phyloP scores from a whole-genome alignment of 352 stramenopile genomes.

The Phytopythium montanum region DNA sequence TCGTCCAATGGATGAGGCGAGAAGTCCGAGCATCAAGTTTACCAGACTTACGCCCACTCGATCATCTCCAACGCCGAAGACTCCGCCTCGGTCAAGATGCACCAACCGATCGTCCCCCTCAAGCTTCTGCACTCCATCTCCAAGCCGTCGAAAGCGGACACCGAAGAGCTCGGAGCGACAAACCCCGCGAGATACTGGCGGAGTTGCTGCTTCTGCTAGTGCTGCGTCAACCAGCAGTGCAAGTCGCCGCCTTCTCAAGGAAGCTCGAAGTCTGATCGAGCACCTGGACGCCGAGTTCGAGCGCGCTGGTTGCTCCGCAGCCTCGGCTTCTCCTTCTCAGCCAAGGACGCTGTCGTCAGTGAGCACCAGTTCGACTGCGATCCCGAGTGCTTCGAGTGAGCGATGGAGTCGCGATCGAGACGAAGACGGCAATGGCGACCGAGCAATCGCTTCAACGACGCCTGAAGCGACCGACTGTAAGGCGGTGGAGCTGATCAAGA shows the following conservation, averaged over 20 bases:
- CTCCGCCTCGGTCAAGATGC: not conserved
- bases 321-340: not conserved
- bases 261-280: conserved; percentile 2
- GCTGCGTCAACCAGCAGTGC: not conserved
- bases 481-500: not conserved
- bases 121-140: not conserved
- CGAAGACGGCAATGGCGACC: not conserved
- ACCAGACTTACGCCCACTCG: not conserved
- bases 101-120: not conserved
- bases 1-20: not conserved
- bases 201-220: no score
- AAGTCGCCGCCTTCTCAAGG: not conserved
- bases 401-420: not conserved
- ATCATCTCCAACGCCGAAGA: not conserved
- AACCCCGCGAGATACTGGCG: no score
- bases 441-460: not conserved
- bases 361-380: not conserved
- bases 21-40: not conserved
- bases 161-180: not conserved
- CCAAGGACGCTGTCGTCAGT: not conserved
- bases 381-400: not conserved
- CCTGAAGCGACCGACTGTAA: not conserved
- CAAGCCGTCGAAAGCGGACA: not conserved
- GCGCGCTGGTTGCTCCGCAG: not conserved
- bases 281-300: conserved; percentile 10